Percentiles rank a stretch among this genome's conserved stretches.
Evolutionary conservation across 768 basidiomycete genomes (phyloP).

Genomic region (Panellus pusillus): DNA sequence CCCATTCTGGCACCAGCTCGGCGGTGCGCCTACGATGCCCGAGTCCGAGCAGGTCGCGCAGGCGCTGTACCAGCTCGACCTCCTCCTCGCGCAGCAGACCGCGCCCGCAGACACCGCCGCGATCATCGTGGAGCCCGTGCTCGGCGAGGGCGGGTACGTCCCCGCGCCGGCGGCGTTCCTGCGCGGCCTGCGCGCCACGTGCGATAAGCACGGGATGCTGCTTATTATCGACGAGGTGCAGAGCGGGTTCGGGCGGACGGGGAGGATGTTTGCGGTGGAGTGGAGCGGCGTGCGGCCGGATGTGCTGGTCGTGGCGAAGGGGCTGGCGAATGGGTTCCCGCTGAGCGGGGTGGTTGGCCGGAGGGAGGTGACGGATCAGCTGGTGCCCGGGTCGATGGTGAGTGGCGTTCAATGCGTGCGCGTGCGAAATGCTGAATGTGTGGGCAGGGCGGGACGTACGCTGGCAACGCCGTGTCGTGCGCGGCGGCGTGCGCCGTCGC

Average conservation of each 20-base stretch:
- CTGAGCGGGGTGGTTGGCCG: slow-evolving; percentile 82
- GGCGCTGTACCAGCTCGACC: no score
- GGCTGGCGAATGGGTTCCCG: slow-evolving; percentile 92
- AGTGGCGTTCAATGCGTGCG: no score
- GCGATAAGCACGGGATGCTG: slow-evolving; percentile 83
- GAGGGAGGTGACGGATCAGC: slow-evolving; percentile 77
- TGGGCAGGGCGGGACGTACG: slow-evolving; percentile 80
- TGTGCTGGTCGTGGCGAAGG: slow-evolving; percentile 89
- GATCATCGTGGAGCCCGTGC: no score
- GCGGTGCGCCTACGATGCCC: no score
- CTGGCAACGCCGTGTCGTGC: slow-evolving; percentile 89
- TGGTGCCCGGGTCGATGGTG: slow-evolving; percentile 81
- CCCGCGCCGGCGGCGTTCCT: slow-evolving; percentile 78
- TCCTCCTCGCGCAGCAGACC: no score
- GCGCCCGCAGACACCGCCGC: no score
- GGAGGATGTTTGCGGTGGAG: slow-evolving; percentile 78
- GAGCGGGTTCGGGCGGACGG: slow-evolving; percentile 88
- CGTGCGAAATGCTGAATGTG: slow-evolving; percentile 10
- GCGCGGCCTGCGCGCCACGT: slow-evolving; percentile 76
- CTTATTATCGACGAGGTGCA: slow-evolving; percentile 84
- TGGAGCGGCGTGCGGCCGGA: slow-evolving; percentile 86
- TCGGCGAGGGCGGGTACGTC: no score
- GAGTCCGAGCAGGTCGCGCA: no score
- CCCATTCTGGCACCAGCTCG: no score
- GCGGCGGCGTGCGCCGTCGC: slow-evolving; percentile 86